These are phyloP conservation scores for Solanum dulcamara DNA, from an alignment of 257 asterid species.

Conservation along the genomic window DNA sequence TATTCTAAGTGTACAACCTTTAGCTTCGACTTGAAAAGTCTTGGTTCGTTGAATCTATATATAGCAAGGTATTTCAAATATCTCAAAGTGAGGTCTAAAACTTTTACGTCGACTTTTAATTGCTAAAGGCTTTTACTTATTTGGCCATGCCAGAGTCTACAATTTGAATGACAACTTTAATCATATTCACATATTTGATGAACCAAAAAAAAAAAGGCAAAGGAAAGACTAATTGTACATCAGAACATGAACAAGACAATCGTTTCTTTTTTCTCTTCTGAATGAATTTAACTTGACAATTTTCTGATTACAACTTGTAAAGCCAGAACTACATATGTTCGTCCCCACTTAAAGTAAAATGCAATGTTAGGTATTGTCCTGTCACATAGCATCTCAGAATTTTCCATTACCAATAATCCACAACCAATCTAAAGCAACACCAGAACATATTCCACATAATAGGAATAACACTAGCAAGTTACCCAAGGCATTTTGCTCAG, in stretches of 20 bases:
- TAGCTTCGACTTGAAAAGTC: too few relatives aligned
- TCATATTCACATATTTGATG: background rate
- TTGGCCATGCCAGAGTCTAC: background rate
- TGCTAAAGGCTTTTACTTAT: background rate
- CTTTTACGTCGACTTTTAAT: background rate
- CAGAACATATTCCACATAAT: constrained; percentile 20
- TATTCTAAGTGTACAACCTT: too few relatives aligned
- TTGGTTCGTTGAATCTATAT: too few relatives aligned
- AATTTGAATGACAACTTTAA: background rate
- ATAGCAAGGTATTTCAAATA: too few relatives aligned
- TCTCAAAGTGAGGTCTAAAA: background rate
- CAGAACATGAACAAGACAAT: background rate
- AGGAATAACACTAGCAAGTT: constrained; percentile 15
- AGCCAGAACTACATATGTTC: background rate
- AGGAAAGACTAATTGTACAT: background rate
- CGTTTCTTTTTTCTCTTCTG: background rate
- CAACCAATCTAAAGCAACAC: constrained; percentile 27
- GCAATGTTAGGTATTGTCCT: background rate
- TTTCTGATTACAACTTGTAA: background rate
- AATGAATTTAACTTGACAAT: background rate
- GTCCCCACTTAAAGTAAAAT: background rate
- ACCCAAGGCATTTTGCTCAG: constrained; percentile 32
- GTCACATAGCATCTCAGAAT: background rate
- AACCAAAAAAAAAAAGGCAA: background rate
- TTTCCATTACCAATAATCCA: constrained; percentile 25